These are phyloP conservation scores for Saccharum spontaneum DNA, from an alignment of 176 grass and related monocot species.

Conservation along the genomic window DNA sequence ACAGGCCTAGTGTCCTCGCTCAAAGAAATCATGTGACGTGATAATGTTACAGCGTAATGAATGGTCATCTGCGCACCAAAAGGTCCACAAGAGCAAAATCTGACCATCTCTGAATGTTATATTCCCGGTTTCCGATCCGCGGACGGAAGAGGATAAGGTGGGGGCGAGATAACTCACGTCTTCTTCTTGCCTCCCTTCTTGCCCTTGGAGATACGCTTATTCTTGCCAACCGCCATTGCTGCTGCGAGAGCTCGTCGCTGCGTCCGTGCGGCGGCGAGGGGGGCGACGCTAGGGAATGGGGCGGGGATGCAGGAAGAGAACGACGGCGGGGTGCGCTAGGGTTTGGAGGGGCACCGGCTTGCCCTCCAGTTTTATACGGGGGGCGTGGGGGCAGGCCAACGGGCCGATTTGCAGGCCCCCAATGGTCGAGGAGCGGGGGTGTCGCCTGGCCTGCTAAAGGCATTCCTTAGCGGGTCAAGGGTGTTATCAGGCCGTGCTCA, in stretches of 20 bases:
- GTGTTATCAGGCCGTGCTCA: too few relatives aligned
- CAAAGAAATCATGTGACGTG: neutral
- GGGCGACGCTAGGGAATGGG: too few relatives aligned
- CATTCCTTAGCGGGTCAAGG: too few relatives aligned
- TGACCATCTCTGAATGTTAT: neutral
- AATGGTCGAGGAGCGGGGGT: too few relatives aligned
- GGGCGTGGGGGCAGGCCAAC: too few relatives aligned
- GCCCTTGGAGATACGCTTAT: conserved; percentile 84
- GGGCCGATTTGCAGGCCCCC: too few relatives aligned
- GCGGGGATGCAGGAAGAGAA: too few relatives aligned
- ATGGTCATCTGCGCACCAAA: neutral
- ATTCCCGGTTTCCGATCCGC: neutral
- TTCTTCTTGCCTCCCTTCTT: conserved; percentile 97
- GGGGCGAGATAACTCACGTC: conserved; percentile 36
- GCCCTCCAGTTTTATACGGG: too few relatives aligned
- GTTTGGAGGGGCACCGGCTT: too few relatives aligned
- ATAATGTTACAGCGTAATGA: neutral
- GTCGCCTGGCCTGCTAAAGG: too few relatives aligned
- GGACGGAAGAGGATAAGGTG: neutral
- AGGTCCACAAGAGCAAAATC: neutral
- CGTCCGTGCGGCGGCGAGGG: too few relatives aligned
- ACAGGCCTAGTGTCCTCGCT: neutral
- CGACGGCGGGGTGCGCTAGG: too few relatives aligned
- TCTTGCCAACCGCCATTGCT: conserved; percentile 68
- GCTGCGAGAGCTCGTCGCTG: neutral